phyloP scores from a whole-genome alignment of 225 moss, liverwort and hornwort species.

The Sphagnum tenellum region DNA sequence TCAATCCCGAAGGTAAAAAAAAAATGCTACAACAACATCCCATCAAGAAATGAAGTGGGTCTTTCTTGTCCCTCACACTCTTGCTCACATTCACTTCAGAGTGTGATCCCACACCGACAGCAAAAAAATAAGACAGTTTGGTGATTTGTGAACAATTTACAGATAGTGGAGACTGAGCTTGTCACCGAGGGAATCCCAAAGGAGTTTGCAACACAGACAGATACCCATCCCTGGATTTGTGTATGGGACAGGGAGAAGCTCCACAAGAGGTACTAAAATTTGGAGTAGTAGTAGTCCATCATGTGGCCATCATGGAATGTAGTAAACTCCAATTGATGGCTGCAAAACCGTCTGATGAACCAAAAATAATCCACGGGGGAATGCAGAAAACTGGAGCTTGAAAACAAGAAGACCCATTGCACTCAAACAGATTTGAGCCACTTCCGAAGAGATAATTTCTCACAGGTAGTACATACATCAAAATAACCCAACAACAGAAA shows the following conservation, averaged over 20 bases:
- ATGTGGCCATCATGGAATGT: too few relatives aligned
- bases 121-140: too few relatives aligned
- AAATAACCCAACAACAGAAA: too few relatives aligned
- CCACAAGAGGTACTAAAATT: conserved; percentile 9
- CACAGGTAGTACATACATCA: conserved; percentile 22
- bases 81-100: not conserved
- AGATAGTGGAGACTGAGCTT: conserved; percentile 32
- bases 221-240: conserved; percentile 34
- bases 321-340: too few relatives aligned
- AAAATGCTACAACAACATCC: too few relatives aligned
- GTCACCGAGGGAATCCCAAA: conserved; percentile 18
- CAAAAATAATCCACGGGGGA: not conserved
- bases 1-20: conserved; percentile 31
- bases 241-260: conserved; percentile 41
- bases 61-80: not conserved
- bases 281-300: too few relatives aligned
- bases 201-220: conserved; percentile 44
- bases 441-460: conserved; percentile 38
- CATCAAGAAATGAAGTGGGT: not conserved
- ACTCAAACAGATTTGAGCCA: conserved; percentile 41
- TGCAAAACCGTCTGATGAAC: too few relatives aligned
- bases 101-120: too few relatives aligned
- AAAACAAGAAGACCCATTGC: conserved; percentile 35
- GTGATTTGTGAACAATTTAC: not conserved
- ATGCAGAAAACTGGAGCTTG: conserved; percentile 23